These are phyloP conservation scores for Taiozyma sp. DNA, from an alignment of 1,139 yeast species.

Conservation along the genomic window DNA sequence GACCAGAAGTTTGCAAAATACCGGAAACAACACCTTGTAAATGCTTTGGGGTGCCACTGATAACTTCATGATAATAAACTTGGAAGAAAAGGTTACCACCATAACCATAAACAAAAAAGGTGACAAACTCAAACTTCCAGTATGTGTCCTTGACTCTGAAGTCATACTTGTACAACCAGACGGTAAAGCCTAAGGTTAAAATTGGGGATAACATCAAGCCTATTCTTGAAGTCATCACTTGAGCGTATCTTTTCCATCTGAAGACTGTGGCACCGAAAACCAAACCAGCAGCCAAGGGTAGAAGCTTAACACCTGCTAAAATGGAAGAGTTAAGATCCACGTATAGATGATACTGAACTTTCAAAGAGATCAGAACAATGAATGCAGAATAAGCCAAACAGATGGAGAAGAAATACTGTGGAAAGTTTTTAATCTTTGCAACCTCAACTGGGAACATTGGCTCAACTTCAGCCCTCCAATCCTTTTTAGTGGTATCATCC, in stretches of 20 bases:
- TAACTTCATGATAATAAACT: constrained; percentile 5
- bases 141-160: constrained; percentile 15
- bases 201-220: constrained; percentile 15
- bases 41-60: constrained; percentile 28
- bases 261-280: constrained; percentile 7
- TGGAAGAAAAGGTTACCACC: constrained; percentile 17
- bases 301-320: constrained; percentile 25
- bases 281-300: constrained; percentile 21
- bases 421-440: constrained; percentile 18
- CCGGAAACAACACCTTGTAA: constrained; percentile 32
- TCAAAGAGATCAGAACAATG: constrained; percentile 8
- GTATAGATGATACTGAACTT: background rate
- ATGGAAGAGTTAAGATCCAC: constrained; percentile 24
- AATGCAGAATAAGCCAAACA: constrained; percentile 13
- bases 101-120: constrained; percentile 12
- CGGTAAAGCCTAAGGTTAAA: constrained; percentile 11
- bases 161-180: constrained; percentile 17
- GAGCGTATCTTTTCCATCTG: constrained; percentile 11
- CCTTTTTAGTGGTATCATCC: background rate
- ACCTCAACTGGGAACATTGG: constrained; percentile 20
- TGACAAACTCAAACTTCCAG: constrained; percentile 25
- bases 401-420: constrained; percentile 9
- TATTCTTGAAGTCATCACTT: constrained; percentile 18
- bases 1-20: constrained; percentile 26
- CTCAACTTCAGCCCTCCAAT: constrained; percentile 16